These are phyloP conservation scores for Linnemannia zychae DNA, from an alignment of 192 early-diverging fungal genomes.

Conservation along the genomic window DNA sequence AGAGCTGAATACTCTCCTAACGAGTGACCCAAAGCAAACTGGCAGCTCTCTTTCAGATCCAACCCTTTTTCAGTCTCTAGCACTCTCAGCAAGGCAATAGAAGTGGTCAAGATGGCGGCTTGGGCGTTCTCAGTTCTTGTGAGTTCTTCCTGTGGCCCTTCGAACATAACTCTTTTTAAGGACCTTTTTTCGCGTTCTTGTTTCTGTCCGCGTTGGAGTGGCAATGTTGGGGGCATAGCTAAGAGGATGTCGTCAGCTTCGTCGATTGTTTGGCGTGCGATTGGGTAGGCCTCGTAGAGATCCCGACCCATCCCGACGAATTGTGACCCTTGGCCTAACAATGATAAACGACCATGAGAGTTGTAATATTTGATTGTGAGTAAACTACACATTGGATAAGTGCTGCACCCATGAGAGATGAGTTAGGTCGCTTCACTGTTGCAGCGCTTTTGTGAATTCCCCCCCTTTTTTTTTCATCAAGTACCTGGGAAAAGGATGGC, in stretches of 20 bases:
- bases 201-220: neutral
- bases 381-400: neutral
- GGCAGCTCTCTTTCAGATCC: constrained; percentile 75
- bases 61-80: constrained; percentile 87
- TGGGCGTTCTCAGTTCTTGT: constrained; percentile 85
- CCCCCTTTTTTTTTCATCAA: neutral
- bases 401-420: neutral
- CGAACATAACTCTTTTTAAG: constrained; percentile 87
- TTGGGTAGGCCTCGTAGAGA: constrained; percentile 79
- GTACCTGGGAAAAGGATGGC: constrained; percentile 55
- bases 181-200: constrained; percentile 54
- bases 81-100: constrained; percentile 87
- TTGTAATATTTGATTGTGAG: neutral
- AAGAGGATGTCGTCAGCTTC: constrained; percentile 85
- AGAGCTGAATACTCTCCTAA: constrained; percentile 93
- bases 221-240: neutral
- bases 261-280: constrained; percentile 87
- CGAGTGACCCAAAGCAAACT: constrained; percentile 91
- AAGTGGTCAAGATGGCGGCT: constrained; percentile 92
- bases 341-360: neutral
- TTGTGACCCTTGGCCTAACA: constrained; percentile 86
- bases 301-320: constrained; percentile 95
- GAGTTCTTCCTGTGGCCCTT: constrained; percentile 78
- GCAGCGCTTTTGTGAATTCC: neutral
- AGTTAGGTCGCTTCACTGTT: neutral